A percentile compares a stretch with the other conserved stretches of the same genome.
These are phyloP conservation scores for Exophiala sp. DNA, from an alignment of 2,329 filamentous ascomycete species.

Conservation along the genomic window DNA sequence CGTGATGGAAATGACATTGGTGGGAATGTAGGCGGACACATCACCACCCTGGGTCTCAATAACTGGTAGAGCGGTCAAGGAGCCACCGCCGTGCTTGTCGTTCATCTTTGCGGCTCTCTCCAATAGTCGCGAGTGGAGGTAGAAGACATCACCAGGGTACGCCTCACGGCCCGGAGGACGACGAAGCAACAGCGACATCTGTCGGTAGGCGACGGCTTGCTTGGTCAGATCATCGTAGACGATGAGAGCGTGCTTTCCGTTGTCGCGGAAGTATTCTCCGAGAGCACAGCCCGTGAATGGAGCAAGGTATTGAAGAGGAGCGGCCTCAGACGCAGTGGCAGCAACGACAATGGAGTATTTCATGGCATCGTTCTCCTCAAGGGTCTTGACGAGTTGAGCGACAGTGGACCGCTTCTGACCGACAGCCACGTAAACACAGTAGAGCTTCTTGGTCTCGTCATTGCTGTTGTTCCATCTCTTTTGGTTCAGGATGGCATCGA, in stretches of 20 bases:
- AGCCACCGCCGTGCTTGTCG: constrained; percentile 89
- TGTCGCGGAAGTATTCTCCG: constrained; percentile 72
- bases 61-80: constrained; percentile 91
- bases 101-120: constrained; percentile 99
- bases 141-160: constrained; percentile 98
- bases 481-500: constrained; percentile 98
- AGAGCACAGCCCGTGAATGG: constrained; percentile 73
- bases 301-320: constrained; percentile 87
- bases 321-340: constrained; percentile 94
- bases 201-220: constrained; percentile 96
- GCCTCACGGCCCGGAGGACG: constrained; percentile 98
- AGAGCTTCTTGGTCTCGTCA: constrained; percentile 97
- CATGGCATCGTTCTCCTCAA: constrained; percentile 99
- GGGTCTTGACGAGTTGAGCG: constrained; percentile 98
- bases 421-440: constrained; percentile 98
- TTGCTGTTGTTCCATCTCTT: constrained; percentile 86
- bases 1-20: constrained; percentile 99
- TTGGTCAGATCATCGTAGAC: constrained; percentile 87
- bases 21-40: constrained; percentile 99
- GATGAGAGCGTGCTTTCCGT: constrained; percentile 80
- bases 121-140: constrained; percentile 97
- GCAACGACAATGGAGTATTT: constrained; percentile 94
- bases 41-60: constrained; percentile 99
- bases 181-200: constrained; percentile 97
- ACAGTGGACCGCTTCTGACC: constrained; percentile 99